phyloP scores from a whole-genome alignment of 169 alveolate genomes.

The Babesia gibsoni region DNA sequence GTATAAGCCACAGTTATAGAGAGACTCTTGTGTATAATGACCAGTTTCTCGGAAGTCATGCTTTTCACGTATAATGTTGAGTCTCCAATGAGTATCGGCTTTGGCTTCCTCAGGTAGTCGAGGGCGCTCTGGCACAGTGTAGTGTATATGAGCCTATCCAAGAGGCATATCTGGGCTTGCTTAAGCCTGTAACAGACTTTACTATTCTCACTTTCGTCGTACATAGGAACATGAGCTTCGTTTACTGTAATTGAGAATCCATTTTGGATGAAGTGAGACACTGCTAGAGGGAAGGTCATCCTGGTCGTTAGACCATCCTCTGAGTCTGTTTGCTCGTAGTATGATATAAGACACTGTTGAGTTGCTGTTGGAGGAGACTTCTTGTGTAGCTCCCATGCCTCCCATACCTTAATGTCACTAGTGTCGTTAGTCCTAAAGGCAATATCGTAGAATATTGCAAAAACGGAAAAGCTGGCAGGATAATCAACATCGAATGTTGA shows the following conservation, averaged over 20 bases:
- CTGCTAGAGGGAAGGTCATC: conserved; percentile 45
- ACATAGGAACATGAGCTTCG: conserved; percentile 41
- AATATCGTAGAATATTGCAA: conserved; percentile 53
- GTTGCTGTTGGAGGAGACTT: conserved; percentile 32
- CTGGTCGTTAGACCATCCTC: conserved; percentile 18
- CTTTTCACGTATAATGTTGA: conserved; percentile 14
- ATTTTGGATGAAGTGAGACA: conserved; percentile 45
- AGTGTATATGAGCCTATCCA: conserved; percentile 51
- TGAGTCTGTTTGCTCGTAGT: conserved; percentile 23
- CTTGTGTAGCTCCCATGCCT: conserved; percentile 54
- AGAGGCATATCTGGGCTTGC: conserved; percentile 46
- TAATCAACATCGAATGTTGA: conserved; percentile 61
- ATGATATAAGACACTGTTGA: conserved; percentile 53
- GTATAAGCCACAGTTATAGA: conserved; percentile 29
- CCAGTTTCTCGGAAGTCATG: conserved; percentile 37
- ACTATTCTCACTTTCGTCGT: conserved; percentile 11
- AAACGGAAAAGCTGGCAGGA: conserved; percentile 54
- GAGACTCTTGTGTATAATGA: not conserved
- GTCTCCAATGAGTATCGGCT: conserved; percentile 14
- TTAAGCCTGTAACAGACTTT: conserved; percentile 25
- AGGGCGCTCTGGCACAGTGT: conserved; percentile 33
- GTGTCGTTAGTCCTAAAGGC: not conserved
- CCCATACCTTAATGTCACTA: conserved; percentile 38
- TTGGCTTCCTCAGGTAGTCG: conserved; percentile 7
- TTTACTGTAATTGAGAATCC: conserved; percentile 38